Percentiles rank a stretch among this genome's conserved stretches.
These are phyloP conservation scores for Arachnomyces sp. DNA, from an alignment of 2,329 filamentous ascomycete species.

Conservation along the genomic window DNA sequence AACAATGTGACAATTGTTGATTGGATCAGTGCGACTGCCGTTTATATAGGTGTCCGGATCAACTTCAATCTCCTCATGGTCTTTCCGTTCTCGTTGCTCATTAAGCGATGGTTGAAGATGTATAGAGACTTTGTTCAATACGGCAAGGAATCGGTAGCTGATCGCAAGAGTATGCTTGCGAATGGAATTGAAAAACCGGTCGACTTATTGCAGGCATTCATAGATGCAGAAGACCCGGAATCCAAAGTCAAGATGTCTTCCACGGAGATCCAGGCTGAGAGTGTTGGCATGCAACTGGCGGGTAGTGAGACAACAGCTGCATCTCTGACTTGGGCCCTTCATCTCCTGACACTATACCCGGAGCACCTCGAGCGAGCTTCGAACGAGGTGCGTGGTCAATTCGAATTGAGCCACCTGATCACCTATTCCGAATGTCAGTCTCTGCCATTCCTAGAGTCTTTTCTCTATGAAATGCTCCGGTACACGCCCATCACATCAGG, in stretches of 20 bases:
- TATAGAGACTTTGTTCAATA: conserved; percentile 2
- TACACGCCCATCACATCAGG: conserved; percentile 2
- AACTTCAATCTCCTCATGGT: conserved; percentile 2
- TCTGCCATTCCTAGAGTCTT: conserved; percentile 3
- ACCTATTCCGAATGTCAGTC: conserved; percentile 1
- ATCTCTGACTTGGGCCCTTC: conserved; percentile 3
- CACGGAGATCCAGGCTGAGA: conserved; percentile 2
- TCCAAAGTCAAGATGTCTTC: conserved; percentile 4
- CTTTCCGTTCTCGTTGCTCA: conserved; percentile 1
- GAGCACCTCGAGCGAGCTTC: neutral
- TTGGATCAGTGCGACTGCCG: conserved; percentile 2
- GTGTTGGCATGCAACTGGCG: conserved; percentile 4
- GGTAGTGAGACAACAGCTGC: conserved; percentile 3
- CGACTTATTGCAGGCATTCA: conserved; percentile 4
- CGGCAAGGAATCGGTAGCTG: conserved; percentile 3
- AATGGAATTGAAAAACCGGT: neutral
- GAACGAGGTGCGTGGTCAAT: conserved; percentile 1
- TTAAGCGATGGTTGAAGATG: neutral
- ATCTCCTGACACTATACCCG: conserved; percentile 2
- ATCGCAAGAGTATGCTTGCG: neutral
- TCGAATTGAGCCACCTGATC: conserved; percentile 1
- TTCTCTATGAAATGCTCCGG: conserved; percentile 3
- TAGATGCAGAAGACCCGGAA: conserved; percentile 3
- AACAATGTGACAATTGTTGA: conserved; percentile 1
- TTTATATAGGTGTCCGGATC: conserved; percentile 3